Conservation (phyloP, 2,329 filamentous ascomycete species). For the Coniosporium tulheliwenetii region DNA sequence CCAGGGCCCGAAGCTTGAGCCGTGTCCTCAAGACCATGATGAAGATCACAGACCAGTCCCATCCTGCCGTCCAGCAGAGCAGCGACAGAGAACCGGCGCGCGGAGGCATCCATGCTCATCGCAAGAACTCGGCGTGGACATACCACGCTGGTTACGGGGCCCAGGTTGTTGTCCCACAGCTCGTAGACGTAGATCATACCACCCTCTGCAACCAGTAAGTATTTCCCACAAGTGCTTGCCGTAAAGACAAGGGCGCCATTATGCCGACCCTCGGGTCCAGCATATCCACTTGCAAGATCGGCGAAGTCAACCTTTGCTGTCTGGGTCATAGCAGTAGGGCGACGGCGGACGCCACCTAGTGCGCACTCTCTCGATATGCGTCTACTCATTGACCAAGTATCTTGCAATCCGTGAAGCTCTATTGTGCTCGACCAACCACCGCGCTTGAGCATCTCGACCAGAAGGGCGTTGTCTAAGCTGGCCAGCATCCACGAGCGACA, state of each 20-base stretch:
- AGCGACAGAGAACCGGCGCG: constrained; percentile 38
- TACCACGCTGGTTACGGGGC: constrained; percentile 35
- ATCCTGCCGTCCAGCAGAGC: constrained; percentile 43
- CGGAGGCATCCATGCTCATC: constrained; percentile 47
- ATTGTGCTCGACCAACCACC: constrained; percentile 34
- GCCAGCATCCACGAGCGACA: constrained; percentile 45
- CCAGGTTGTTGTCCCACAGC: constrained; percentile 21
- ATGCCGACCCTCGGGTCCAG: constrained; percentile 4
- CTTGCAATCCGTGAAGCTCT: neutral
- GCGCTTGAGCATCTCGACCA: constrained; percentile 37
- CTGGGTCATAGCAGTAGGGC: neutral
- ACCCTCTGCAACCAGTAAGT: constrained; percentile 39
- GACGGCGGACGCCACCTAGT: constrained; percentile 17
- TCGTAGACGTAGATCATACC: constrained; percentile 41
- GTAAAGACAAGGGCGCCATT: constrained; percentile 27
- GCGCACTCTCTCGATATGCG: constrained; percentile 33
- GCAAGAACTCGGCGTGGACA: constrained; percentile 42
- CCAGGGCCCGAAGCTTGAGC: too few species aligned
- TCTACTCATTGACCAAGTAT: constrained; percentile 28
- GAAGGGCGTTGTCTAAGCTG: constrained; percentile 35
- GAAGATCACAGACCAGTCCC: constrained; percentile 45
- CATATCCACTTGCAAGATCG: constrained; percentile 13
- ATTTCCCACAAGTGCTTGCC: constrained; percentile 42
- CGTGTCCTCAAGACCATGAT: neutral
- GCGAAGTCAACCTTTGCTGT: constrained; percentile 12